A percentile compares a stretch with the other conserved stretches of the same genome.
Evolutionary conservation across 352 stramenopile species (phyloP).

Genomic region (Globisporangium parvum): DNA sequence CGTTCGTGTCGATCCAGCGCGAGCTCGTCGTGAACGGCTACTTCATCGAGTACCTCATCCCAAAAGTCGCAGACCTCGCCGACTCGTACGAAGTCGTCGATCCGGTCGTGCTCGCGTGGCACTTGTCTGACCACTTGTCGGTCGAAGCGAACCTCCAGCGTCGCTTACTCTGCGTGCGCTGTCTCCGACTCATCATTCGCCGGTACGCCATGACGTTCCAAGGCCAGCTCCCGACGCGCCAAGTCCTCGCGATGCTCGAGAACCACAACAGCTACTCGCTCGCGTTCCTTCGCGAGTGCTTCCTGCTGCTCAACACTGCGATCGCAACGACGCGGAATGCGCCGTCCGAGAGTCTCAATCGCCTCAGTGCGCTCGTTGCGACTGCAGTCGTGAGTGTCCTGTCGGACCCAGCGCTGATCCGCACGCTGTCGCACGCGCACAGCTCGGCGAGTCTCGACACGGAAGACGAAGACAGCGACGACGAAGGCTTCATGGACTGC

Average conservation of each 20-base stretch:
- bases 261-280: slow-evolving; percentile 38
- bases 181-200: slow-evolving; percentile 59
- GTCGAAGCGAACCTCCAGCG: slow-evolving; percentile 58
- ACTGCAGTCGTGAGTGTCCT: slow-evolving; percentile 53
- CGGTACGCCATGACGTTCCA: slow-evolving; percentile 80
- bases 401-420: slow-evolving; percentile 46
- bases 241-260: slow-evolving; percentile 55
- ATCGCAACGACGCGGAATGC: slow-evolving; percentile 63
- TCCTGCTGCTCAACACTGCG: slow-evolving; percentile 65
- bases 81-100: slow-evolving; percentile 66
- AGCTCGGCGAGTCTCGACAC: slow-evolving; percentile 15
- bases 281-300: slow-evolving; percentile 65
- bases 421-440: slow-evolving; percentile 29
- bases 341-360: slow-evolving; percentile 57
- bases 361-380: slow-evolving; percentile 39
- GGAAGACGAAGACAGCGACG: slow-evolving; percentile 23
- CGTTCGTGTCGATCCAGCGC: slow-evolving; percentile 62
- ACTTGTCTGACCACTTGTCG: slow-evolving; percentile 66
- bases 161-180: slow-evolving; percentile 53
- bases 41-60: slow-evolving; percentile 74
- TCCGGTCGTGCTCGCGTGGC: slow-evolving; percentile 69
- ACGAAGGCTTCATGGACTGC: slow-evolving; percentile 33
- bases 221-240: slow-evolving; percentile 55
- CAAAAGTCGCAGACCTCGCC: slow-evolving; percentile 53
- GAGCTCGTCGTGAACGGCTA: slow-evolving; percentile 80